A percentile compares a stretch with the other conserved stretches of the same genome.
phyloP scores from a whole-genome alignment of 192 early-diverging fungal genomes.

The Mortierella alpina region DNA sequence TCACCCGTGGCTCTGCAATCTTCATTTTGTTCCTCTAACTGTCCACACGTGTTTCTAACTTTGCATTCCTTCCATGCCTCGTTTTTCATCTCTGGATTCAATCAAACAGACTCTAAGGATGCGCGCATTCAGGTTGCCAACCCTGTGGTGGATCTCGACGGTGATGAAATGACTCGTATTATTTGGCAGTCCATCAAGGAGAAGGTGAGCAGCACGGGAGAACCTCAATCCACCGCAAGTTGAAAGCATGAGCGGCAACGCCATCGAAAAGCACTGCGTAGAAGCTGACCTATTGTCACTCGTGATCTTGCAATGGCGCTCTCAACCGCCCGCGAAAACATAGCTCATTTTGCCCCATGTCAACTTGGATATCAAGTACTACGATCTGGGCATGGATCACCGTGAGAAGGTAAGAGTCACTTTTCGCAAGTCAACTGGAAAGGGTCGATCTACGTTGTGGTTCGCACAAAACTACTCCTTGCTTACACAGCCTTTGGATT shows the following conservation, averaged over 20 bases:
- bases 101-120: slow-evolving; percentile 45
- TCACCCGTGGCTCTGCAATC: neutral
- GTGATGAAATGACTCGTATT: slow-evolving; percentile 99
- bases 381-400: slow-evolving; percentile 94
- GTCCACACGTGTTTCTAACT: neutral
- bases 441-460: neutral
- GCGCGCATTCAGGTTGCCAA: slow-evolving; percentile 86
- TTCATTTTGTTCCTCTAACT: neutral
- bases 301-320: neutral
- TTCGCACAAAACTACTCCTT: neutral
- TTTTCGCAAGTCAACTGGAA: neutral
- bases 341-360: slow-evolving; percentile 89
- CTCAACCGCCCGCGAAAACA: neutral
- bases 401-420: slow-evolving; percentile 74
- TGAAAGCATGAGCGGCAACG: neutral
- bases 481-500: neutral
- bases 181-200: slow-evolving; percentile 96
- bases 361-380: slow-evolving; percentile 96
- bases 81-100: neutral
- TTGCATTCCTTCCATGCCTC: neutral
- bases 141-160: slow-evolving; percentile 95
- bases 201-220: slow-evolving; percentile 55
- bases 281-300: neutral
- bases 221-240: neutral
- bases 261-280: neutral